Evolutionary conservation across 83 land plant species (phyloP).

Genomic region (Picea engelmannii): DNA sequence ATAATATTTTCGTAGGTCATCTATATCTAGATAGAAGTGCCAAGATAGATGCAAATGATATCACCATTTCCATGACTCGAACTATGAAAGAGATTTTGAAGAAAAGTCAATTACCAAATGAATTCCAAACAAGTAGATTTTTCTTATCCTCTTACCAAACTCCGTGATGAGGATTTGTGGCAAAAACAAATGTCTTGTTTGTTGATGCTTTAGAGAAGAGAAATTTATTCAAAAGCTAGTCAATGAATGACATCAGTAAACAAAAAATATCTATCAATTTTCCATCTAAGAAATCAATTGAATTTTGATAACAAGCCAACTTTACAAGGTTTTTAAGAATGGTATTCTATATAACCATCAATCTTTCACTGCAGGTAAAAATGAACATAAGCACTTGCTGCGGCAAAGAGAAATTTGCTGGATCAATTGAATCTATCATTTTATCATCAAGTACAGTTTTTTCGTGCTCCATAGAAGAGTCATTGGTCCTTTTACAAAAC

Average conservation of each 20-base stretch:
- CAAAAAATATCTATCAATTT: background rate
- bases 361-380: background rate
- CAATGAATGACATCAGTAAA: slow-evolving; percentile 5
- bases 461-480: slow-evolving; percentile 67
- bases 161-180: slow-evolving; percentile 8
- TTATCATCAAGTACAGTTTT: slow-evolving; percentile 86
- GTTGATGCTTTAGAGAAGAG: slow-evolving; percentile 79
- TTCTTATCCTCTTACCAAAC: no score
- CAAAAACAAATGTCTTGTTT: no score
- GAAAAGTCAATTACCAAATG: no score
- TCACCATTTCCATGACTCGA: no score
- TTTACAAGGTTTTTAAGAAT: background rate
- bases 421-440: slow-evolving; percentile 76
- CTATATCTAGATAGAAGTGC: no score
- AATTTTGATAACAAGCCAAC: background rate
- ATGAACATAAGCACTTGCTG: slow-evolving; percentile 73
- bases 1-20: no score
- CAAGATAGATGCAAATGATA: no score
- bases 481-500: background rate
- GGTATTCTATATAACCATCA: background rate
- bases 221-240: slow-evolving; percentile 87
- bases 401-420: slow-evolving; percentile 89
- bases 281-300: background rate
- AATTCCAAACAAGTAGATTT: no score
- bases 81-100: no score